Percentiles rank a stretch among this genome's conserved stretches.
Evolutionary conservation across 2,329 filamentous ascomycete genomes (phyloP).

Genomic region (Zymoseptoria tritici): DNA sequence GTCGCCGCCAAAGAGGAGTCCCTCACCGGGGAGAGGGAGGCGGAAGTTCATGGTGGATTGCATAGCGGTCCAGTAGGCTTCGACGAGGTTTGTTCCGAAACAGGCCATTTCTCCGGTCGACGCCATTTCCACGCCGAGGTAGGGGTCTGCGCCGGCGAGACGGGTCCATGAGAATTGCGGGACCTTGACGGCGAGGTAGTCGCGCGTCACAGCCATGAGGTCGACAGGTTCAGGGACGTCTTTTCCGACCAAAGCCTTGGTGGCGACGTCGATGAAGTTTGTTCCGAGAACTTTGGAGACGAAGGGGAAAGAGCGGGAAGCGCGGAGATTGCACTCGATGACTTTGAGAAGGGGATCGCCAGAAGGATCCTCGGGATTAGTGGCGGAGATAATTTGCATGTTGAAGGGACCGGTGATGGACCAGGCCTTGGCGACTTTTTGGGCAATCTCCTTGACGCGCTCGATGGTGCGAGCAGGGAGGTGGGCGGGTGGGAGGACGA

Average conservation of each 20-base stretch:
- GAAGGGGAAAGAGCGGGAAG: conserved; percentile 96
- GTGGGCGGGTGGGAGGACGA: conserved; percentile 78
- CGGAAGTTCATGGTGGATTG: conserved; percentile 99
- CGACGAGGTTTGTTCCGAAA: conserved; percentile 91
- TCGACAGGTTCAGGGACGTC: conserved; percentile 78
- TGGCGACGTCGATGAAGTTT: conserved; percentile 95
- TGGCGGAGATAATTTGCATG: conserved; percentile 98
- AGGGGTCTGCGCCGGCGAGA: conserved; percentile 92
- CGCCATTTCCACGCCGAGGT: conserved; percentile 96
- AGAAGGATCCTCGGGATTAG: conserved; percentile 56
- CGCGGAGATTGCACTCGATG: conserved; percentile 96
- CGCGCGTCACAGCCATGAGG: conserved; percentile 79
- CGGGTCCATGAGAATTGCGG: conserved; percentile 99
- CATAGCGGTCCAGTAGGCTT: conserved; percentile 94
- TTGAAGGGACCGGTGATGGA: conserved; percentile 98
- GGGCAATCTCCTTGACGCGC: conserved; percentile 87
- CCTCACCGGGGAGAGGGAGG: conserved; percentile 86
- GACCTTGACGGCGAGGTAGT: conserved; percentile 95
- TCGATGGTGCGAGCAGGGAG: conserved; percentile 71
- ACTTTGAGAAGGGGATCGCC: conserved; percentile 78
- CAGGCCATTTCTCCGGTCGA: conserved; percentile 97
- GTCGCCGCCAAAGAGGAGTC: conserved; percentile 89
- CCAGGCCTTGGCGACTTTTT: conserved; percentile 96
- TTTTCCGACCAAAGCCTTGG: conserved; percentile 80
- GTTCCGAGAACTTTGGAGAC: conserved; percentile 92